Percentiles rank a stretch among this genome's conserved stretches.
phyloP scores from a whole-genome alignment of 2,329 filamentous ascomycete species.

The Claviceps sp. region DNA sequence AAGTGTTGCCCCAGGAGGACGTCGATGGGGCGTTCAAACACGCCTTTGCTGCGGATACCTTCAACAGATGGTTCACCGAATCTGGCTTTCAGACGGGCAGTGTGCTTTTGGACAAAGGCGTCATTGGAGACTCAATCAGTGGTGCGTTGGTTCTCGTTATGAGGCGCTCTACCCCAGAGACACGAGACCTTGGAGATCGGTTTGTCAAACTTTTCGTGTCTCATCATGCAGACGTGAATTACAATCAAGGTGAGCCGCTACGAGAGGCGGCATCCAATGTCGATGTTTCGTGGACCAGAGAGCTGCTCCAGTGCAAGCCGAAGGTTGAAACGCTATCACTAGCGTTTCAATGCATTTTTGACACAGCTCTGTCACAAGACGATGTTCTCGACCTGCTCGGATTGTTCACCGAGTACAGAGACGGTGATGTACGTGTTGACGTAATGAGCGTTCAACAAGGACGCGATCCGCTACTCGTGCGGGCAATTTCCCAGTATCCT shows the following conservation, averaged over 20 bases:
- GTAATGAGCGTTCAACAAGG: conserved; percentile 30
- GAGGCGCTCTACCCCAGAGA: conserved; percentile 25
- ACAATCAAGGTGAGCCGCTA: conserved; percentile 39
- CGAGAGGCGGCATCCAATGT: conserved; percentile 39
- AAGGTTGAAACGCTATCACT: conserved; percentile 34
- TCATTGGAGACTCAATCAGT: conserved; percentile 30
- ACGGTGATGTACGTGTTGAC: conserved; percentile 36
- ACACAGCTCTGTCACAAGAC: conserved; percentile 34
- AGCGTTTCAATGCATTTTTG: conserved; percentile 44
- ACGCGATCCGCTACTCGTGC: conserved; percentile 35
- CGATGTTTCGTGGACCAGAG: conserved; percentile 33
- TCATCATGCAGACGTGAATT: conserved; percentile 33
- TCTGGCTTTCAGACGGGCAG: conserved; percentile 32
- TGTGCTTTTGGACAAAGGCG: conserved; percentile 36
- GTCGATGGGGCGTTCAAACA: conserved; percentile 31
- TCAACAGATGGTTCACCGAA: conserved; percentile 31
- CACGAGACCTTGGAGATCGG: conserved; percentile 25
- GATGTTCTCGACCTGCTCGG: conserved; percentile 35
- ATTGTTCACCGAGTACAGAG: conserved; percentile 36
- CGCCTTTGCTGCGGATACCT: conserved; percentile 28
- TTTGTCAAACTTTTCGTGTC: conserved; percentile 29
- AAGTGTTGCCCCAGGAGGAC: conserved; percentile 27
- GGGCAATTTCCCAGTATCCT: conserved; percentile 41
- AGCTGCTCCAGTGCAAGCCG: conserved; percentile 37
- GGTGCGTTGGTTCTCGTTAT: conserved; percentile 33